A percentile compares a stretch with the other conserved stretches of the same genome.
phyloP scores from a whole-genome alignment of 306 rosid species.

The Citrullus colocynthis region DNA sequence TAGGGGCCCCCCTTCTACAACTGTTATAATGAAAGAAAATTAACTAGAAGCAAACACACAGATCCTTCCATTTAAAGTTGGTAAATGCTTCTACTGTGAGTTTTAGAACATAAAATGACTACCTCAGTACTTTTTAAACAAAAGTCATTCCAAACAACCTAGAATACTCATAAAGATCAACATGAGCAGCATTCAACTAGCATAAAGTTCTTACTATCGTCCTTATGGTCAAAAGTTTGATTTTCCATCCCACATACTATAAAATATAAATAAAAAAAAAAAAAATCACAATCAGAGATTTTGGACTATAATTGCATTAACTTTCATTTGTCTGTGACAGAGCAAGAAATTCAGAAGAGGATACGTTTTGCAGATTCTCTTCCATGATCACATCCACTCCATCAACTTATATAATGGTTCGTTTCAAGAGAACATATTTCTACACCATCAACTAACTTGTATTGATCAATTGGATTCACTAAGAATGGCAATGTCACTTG shows the following conservation, averaged over 20 bases:
- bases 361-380: background rate
- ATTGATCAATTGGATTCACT: background rate
- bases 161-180: background rate
- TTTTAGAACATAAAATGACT: slow-evolving; percentile 11
- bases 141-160: too few species aligned
- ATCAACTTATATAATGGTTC: background rate
- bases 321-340: background rate
- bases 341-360: slow-evolving; percentile 1
- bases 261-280: too few species aligned
- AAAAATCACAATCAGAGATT: background rate
- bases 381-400: background rate
- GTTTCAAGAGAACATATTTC: background rate
- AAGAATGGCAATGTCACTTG: background rate
- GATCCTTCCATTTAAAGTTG: slow-evolving; percentile 19
- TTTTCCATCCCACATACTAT: too few species aligned
- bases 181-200: too few species aligned
- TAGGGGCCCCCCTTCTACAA: slow-evolving; percentile 31
- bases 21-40: slow-evolving; percentile 55
- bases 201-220: too few species aligned
- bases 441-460: background rate
- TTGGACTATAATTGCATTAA: background rate
- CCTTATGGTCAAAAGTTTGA: too few species aligned
- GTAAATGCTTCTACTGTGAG: slow-evolving; percentile 67
- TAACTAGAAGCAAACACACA: slow-evolving; percentile 21
- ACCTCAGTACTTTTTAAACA: too few species aligned